Base-by-base conservation (phyloP, 371 early-diverging fungal genomes). In the Synchytrium microbalum region DNA sequence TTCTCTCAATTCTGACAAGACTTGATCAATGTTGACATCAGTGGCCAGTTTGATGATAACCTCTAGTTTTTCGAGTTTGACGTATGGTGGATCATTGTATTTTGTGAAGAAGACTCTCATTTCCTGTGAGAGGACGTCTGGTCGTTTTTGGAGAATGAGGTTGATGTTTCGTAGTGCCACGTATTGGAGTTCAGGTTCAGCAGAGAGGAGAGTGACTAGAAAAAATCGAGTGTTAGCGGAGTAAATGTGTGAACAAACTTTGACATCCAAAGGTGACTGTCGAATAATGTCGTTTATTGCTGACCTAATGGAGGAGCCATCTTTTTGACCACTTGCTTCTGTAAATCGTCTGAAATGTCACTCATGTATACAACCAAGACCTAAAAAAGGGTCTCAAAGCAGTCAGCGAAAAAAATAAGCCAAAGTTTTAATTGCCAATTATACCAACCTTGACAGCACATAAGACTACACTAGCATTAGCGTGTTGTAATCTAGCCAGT, bases 61-160 rank as follows among this genome's bases (percentile, higher is more conserved):
- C 72, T 95, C 95, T 23, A 98, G 84, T 71, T 98, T 98, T 62
- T 91, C 96, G 56, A 93, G 80, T 71, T 97, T 98, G 59, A 98
- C 96, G 70, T 96, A 97, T 66, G 90, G 91, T 24, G 99, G 98
- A 75, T 98, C 99, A 72, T 97, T 93, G 80, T 94, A 98, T 78
- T 96, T 97, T 78, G 94, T 95, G 71, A 97, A 98, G 76, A 98
- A 97, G 24, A 94, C 92, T 30, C 91, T 86, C 66, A 95, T 89
- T 72, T 96, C 96, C 65, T 89, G 87, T 26, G 81, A 84, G 56
- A 97, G 75, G 13, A 95, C 83, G 30, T 92, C 92, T 3, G 95
- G 92, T 58, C 91, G 83, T 72, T 89, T 88, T 75, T 98, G 96
- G 31, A 96, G 81, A 54, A 98, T 89, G n/a, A 98, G 78, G 65